phyloP scores from a whole-genome alignment of 352 stramenopile genomes.

The Globisporangium uncinulatum region DNA sequence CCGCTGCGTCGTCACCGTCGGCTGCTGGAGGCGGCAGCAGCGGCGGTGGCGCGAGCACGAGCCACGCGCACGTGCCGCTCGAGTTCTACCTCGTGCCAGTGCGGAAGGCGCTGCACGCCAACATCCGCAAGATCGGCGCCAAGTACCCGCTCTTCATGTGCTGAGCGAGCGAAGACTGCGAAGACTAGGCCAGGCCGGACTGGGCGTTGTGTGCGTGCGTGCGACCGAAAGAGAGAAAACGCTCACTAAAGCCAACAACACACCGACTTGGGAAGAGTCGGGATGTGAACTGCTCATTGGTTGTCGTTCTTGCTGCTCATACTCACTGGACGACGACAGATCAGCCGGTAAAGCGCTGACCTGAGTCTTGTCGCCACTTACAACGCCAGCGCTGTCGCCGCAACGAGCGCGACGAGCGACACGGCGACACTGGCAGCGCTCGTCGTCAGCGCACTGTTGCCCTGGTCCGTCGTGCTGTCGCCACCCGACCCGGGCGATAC shows the following conservation, averaged over 20 bases:
- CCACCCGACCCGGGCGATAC: not conserved
- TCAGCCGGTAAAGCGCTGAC: too few species aligned
- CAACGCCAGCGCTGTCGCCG: constrained; percentile 1
- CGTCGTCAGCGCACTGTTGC: not conserved
- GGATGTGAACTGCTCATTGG: not conserved
- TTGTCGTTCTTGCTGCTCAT: not conserved
- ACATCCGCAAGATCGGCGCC: constrained; percentile 64
- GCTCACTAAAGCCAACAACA: not conserved
- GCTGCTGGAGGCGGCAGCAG: constrained; percentile 3
- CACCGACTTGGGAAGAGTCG: not conserved
- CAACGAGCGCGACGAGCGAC: constrained; percentile 2
- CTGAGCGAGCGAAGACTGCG: constrained; percentile 17
- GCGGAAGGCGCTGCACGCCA: constrained; percentile 67
- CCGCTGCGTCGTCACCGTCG: constrained; percentile 38
- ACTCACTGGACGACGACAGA: not conserved
- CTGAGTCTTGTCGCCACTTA: not conserved
- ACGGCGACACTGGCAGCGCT: not conserved
- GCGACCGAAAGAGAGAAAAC: too few species aligned
- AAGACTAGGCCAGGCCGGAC: not conserved
- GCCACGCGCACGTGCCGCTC: constrained; percentile 37
- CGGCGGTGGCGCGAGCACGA: not conserved
- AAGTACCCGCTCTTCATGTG: constrained; percentile 77
- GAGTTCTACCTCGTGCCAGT: constrained; percentile 78
- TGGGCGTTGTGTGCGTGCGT: too few species aligned
- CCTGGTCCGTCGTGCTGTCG: constrained; percentile 1